phyloP scores from a whole-genome alignment of 139 green algal species.

The Eudorina sp. region DNA sequence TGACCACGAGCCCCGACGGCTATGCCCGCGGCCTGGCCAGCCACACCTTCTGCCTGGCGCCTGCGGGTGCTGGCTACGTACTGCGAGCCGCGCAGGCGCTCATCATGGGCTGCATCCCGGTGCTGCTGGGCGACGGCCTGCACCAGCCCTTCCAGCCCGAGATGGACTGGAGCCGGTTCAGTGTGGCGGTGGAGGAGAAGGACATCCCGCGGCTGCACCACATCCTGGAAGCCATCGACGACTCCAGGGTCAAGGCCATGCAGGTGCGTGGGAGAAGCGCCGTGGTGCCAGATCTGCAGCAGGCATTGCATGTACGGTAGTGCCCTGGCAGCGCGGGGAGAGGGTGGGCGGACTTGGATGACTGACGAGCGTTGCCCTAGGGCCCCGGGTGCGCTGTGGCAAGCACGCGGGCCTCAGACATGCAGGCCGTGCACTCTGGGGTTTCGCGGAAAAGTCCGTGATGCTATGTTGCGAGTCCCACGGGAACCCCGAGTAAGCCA shows the following conservation, averaged over 20 bases:
- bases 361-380: no score
- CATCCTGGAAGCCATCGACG: slow-evolving; percentile 3
- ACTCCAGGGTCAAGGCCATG: background rate
- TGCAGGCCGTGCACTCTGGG: no score
- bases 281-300: background rate
- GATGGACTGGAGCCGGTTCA: slow-evolving; percentile 41
- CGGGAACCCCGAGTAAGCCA: no score
- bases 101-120: slow-evolving; percentile 56
- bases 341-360: no score
- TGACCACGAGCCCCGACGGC: background rate
- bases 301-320: no score
- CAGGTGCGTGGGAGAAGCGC: slow-evolving; percentile 48
- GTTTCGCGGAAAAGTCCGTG: no score
- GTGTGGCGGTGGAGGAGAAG: slow-evolving; percentile 37
- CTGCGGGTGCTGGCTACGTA: slow-evolving; percentile 43
- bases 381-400: no score
- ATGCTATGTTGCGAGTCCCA: no score
- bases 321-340: no score
- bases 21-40: background rate
- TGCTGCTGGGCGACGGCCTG: slow-evolving; percentile 51
- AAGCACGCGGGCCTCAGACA: no score
- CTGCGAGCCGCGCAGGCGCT: slow-evolving; percentile 49
- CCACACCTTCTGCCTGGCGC: slow-evolving; percentile 43
- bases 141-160: slow-evolving; percentile 62
- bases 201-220: slow-evolving; percentile 51